Evolutionary conservation across 176 grass and related monocot genomes (phyloP).

Genomic region (Eragrostis curvula): DNA sequence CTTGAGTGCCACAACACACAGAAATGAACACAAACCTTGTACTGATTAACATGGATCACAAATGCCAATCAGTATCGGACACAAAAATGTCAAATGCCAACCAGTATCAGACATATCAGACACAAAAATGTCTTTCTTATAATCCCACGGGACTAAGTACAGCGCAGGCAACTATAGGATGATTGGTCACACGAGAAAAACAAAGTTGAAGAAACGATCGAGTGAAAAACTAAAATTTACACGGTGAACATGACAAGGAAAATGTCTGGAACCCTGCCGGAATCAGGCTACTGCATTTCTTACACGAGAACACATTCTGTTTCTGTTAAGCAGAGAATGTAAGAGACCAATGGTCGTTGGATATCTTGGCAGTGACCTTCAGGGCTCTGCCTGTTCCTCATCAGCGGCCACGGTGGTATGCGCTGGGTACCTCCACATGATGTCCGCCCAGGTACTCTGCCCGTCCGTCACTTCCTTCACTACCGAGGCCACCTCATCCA

Average conservation of each 20-base stretch:
- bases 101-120: background rate
- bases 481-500: conserved; percentile 71
- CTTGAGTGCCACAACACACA: no score
- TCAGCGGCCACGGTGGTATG: conserved; percentile 41
- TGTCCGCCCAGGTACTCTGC: conserved; percentile 85
- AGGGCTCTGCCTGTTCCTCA: conserved; percentile 50
- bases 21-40: background rate
- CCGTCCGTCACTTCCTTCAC: conserved; percentile 78
- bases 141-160: background rate
- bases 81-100: background rate
- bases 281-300: background rate
- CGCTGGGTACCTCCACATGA: conserved; percentile 85
- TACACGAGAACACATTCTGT: background rate
- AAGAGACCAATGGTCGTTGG: background rate
- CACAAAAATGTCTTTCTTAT: background rate
- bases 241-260: conserved; percentile 6
- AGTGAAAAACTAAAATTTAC: background rate
- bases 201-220: background rate
- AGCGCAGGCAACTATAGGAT: background rate
- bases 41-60: background rate
- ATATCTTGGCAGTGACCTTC: conserved; percentile 14
- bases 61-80: background rate
- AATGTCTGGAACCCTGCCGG: background rate
- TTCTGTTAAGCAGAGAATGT: conserved; percentile 10
- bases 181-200: background rate